phyloP scores from a whole-genome alignment of 495 filamentous ascomycete species.

The Hypoxylon subgilvum region DNA sequence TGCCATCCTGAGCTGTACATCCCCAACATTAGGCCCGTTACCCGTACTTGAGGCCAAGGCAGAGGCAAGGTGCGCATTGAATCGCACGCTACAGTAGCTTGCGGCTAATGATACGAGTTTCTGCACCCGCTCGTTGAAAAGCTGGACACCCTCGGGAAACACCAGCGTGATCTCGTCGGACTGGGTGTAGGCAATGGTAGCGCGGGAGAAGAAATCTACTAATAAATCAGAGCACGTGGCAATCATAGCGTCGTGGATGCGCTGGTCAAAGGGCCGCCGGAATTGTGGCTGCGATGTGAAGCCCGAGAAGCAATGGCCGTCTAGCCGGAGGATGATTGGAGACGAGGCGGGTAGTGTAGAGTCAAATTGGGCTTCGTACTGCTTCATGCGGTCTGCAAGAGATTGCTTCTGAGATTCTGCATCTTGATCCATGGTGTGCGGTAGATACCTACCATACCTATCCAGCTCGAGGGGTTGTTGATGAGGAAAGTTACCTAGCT shows the following conservation, averaged over 20 bases:
- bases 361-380: slow-evolving; percentile 15
- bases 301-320: slow-evolving; percentile 19
- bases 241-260: slow-evolving; percentile 18
- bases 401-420: not conserved
- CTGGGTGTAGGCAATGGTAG: slow-evolving; percentile 21
- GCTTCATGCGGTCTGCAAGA: slow-evolving; percentile 21
- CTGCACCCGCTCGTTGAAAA: slow-evolving; percentile 12
- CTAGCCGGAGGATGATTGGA: slow-evolving; percentile 15
- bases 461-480: no score
- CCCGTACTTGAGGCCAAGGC: not conserved
- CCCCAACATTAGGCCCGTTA: not conserved
- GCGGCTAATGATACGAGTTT: slow-evolving; percentile 18
- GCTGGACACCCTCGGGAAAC: slow-evolving; percentile 12
- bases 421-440: no score
- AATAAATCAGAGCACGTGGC: slow-evolving; percentile 19
- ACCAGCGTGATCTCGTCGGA: slow-evolving; percentile 23
- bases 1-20: not conserved
- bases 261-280: slow-evolving; percentile 12
- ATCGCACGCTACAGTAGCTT: slow-evolving; percentile 20
- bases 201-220: slow-evolving; percentile 8
- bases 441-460: no score
- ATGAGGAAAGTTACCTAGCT: no score
- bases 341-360: slow-evolving; percentile 7
- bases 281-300: slow-evolving; percentile 8
- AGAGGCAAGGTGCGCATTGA: slow-evolving; percentile 12